Conservation (phyloP, 768 basidiomycete genomes). For the Mycena sanguinolenta region DNA sequence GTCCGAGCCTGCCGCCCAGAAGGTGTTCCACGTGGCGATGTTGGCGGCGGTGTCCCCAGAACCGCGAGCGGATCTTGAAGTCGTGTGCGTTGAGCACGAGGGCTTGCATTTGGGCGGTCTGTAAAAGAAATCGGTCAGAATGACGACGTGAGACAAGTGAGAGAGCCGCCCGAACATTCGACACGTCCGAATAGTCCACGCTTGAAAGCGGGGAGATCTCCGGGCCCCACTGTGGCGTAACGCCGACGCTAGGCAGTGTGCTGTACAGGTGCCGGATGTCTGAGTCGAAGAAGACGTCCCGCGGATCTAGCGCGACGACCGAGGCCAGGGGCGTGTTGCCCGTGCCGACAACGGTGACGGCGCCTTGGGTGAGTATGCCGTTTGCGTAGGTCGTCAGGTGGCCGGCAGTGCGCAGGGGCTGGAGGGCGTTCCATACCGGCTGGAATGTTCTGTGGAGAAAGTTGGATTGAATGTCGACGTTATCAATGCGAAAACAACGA, state of each 20-base stretch:
- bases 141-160: background rate
- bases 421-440: conserved; percentile 48
- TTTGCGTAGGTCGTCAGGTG: conserved; percentile 51
- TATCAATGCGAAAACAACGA: background rate
- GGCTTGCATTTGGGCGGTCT: conserved; percentile 40
- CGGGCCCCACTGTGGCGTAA: conserved; percentile 35
- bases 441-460: conserved; percentile 45
- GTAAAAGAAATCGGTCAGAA: background rate
- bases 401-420: conserved; percentile 51
- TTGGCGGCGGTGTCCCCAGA: conserved; percentile 42
- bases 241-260: conserved; percentile 27
- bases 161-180: conserved; percentile 34
- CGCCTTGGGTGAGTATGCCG: conserved; percentile 35
- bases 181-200: conserved; percentile 35
- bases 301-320: conserved; percentile 36
- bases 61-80: conserved; percentile 39
- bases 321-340: conserved; percentile 44
- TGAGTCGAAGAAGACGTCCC: conserved; percentile 45
- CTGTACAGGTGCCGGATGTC: conserved; percentile 37
- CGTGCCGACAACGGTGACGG: conserved; percentile 42
- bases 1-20: conserved; percentile 40
- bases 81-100: conserved; percentile 39
- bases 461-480: background rate
- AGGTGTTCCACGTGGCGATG: conserved; percentile 39
- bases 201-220: conserved; percentile 43